Evolutionary conservation across 164 flowering plant species (phyloP), one percentile per base, ranked within the genome.

Genomic region (Protea cynaroides): DNA sequence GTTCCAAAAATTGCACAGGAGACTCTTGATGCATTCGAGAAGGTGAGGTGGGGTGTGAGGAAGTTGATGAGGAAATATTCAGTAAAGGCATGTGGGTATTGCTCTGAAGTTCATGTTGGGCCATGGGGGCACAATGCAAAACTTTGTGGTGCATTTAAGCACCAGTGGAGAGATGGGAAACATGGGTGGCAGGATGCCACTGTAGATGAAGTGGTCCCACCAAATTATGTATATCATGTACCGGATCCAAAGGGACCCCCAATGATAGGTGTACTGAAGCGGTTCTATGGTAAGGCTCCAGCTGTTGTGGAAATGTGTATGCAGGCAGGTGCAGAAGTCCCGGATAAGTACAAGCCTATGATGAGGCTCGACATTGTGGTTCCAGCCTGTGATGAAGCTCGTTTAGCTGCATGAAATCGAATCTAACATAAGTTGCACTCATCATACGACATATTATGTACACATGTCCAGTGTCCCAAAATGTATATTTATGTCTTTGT

Each of bases 141-240:
- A 80, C 86, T 91, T 3, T 94, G 99, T 66, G 97, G 97, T 18
- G 91, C 72, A 65, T 88, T 86, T 73, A 94, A 94, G 79, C 96
- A 91, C 71, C 97, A 91, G 59, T 89, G 96, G 96, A 84, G 97
- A 67, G 96, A 94, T 63, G 97, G 97, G 65, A 91, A 89, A 78
- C 97, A 94, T 67, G 97, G 97, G 15, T 94, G 99, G 97, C 97
- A 94, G 78, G 92, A 89, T 69, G 99, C 97, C 0, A 81, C 78
- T 0, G 71, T 81, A 11, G 97, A 87, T 54, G 99, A 95, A 69
- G 89, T 91, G 43, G 63, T 94, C 62, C 96, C 97, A 0, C 90
- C 95, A 60, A 91, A 91, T 75, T 84, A 84, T 70, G 97, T 94
- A 18, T 94, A 93, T 95, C 98, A 94, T 79, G 89, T 84, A 19